Evolutionary conservation across 2,329 filamentous ascomycete species (phyloP).

Genomic region (Aspergillus ibericus): DNA sequence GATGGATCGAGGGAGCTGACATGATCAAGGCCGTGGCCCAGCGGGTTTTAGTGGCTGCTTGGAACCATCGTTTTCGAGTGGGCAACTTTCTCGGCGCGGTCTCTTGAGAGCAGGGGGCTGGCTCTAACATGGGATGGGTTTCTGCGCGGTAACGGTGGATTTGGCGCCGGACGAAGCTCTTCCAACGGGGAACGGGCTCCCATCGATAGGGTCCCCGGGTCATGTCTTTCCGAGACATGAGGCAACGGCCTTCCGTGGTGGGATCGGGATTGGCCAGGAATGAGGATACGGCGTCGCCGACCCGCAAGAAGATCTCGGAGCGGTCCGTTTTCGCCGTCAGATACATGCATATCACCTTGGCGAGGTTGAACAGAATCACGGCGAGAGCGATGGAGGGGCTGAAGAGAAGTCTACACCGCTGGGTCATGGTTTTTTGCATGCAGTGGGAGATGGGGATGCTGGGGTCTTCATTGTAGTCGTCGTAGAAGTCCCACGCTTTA

Average conservation of each 20-base stretch:
- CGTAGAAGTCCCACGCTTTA: background rate
- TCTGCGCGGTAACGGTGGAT: background rate
- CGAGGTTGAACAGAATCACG: conserved; percentile 3
- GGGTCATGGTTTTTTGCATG: conserved; percentile 2
- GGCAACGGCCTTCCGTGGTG: background rate
- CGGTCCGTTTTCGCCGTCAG: background rate
- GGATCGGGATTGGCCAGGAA: conserved; percentile 18
- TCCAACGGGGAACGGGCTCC: background rate
- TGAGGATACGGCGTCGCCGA: conserved; percentile 27
- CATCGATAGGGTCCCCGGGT: background rate
- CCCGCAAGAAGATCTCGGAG: conserved; percentile 15
- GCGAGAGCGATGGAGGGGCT: conserved; percentile 8
- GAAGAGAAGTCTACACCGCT: conserved; percentile 10
- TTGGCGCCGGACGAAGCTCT: background rate
- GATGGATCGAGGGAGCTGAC: background rate
- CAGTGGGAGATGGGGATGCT: conserved; percentile 1
- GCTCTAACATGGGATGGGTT: background rate
- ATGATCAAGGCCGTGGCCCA: background rate
- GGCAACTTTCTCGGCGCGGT: background rate
- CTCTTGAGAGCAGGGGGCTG: background rate
- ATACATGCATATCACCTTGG: conserved; percentile 12
- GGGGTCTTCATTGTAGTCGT: too few relatives aligned
- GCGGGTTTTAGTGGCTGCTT: background rate
- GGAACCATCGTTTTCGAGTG: conserved; percentile 5
- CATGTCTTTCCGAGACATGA: conserved; percentile 1